Base-by-base conservation (phyloP, 345 rosid genomes). In the Salix udensis region DNA sequence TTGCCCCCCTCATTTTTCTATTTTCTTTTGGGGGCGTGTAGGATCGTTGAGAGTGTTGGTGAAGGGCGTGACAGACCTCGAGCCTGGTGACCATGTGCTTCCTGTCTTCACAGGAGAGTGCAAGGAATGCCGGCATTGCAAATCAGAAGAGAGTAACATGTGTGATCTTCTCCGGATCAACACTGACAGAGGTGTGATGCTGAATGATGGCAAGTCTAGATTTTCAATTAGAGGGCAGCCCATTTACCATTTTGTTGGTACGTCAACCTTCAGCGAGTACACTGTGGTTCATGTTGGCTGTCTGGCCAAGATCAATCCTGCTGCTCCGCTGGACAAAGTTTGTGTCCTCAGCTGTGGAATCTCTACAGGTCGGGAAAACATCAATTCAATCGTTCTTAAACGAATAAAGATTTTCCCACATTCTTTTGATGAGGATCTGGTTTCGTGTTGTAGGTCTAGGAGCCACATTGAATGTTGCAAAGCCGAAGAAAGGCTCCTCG, bases 31-130 rank as follows among this genome's bases (percentile, higher is more conserved):
- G 4, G 15, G 16, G 2, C 9, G 10, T 4, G 23, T 0, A 12
- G 85, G 66, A 80, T 84, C 65, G 87, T 86, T 48, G 89, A 86
- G 68, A 86, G 89, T 71, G 85, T 86, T 9, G 87, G 87, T 37
- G 83, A 78, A 37, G 83, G 83, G 84, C 2, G 85, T 82, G 28
- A 78, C 81, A 2, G 85, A 86, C 16, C 79, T 86, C 1, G 21
- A 84, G 58, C 87, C 82, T 1, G 84, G 87, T 0, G 89, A 86
- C 42, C 84, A 86, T 80, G 85, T 84, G 2, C 85, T 86, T 5
- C 88, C 88, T 18, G 73, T 84, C 0, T 86, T 84, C 77, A 84
- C 85, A 0, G 88, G 84, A 3, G 89, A 86, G 28, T 82, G 89
- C 69, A 81, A 72, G 61, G 84, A 76, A 4, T 82, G 86, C 71